Percentiles rank a stretch among this genome's conserved stretches.
These are phyloP conservation scores for Silene coronaria DNA, from an alignment of 179 eudicot genomes.

Conservation along the genomic window DNA sequence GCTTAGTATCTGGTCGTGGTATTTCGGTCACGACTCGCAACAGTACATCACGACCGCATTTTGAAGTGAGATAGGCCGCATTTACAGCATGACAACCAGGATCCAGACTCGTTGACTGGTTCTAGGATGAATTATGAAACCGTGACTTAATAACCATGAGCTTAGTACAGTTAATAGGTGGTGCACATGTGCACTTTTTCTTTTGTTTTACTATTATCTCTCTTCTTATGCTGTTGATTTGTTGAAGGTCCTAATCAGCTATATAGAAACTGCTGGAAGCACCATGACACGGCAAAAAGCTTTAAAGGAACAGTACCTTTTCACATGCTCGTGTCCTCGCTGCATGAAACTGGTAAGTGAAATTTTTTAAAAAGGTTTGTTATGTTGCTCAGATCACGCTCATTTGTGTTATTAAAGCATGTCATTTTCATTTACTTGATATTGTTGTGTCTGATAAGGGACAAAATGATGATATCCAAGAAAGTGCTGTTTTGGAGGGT, in stretches of 20 bases:
- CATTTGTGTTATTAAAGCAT: not conserved
- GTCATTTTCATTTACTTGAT: not conserved
- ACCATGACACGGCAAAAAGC: constrained; percentile 72
- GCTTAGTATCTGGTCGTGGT: too few species aligned
- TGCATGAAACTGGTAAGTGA: constrained; percentile 57
- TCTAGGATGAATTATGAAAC: too few species aligned
- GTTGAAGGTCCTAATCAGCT: constrained; percentile 71
- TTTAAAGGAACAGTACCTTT: constrained; percentile 77
- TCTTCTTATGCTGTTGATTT: constrained; percentile 9
- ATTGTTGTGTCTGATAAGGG: constrained; percentile 39
- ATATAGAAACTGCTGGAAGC: constrained; percentile 93
- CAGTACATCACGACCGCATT: too few species aligned
- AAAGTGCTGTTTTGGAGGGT: constrained; percentile 87
- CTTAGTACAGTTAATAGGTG: too few species aligned
- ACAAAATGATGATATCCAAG: constrained; percentile 65
- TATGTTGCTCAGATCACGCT: not conserved
- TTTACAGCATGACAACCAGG: too few species aligned
- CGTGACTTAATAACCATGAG: too few species aligned
- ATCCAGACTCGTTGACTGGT: too few species aligned
- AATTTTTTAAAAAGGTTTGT: not conserved
- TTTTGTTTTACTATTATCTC: constrained; percentile 2
- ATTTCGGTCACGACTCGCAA: too few species aligned
- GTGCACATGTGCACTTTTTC: too few species aligned
- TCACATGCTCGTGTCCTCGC: constrained; percentile 70
- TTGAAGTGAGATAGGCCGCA: too few species aligned